Base-by-base conservation (phyloP, 371 early-diverging fungal species). In the Sporodiniella umbellata region DNA sequence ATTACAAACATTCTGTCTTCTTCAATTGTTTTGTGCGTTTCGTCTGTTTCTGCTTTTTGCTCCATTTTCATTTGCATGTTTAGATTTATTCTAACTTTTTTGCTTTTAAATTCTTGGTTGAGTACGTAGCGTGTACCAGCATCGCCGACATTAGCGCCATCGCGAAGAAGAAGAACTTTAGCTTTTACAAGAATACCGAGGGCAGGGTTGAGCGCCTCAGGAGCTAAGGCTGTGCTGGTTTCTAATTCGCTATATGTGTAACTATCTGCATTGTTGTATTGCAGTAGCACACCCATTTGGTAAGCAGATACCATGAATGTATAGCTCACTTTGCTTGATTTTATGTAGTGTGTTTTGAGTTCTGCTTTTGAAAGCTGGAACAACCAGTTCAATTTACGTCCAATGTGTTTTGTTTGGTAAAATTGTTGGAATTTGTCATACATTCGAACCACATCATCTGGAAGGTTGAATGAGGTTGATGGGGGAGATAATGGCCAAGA, bases 401-500 rank as follows among this genome's bases (percentile, higher is more conserved):
- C 92, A 18, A 79, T 76, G 52, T 94, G 88, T 76, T 93, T 87
- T 53, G 75, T 78, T 48, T 86, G 80, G 62, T 94, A 95, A 56
- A 88, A 96, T 22, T 75, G 68, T 53, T 86, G 86, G 81, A 92
- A 95, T 22, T 83, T 75, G 48, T 93, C 88, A 45, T 87, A 87
- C 11, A 85, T 83, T 54, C 80, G 84, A 51, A 87, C 81, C 21
- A 92, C 84, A 51, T 88, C 91, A 33, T 87, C 81, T 12, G 97
- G 97, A 45, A 95, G 74, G 58, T 81, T 87, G 60, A 95, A 92
- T 12, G 78, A 69, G 1, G 89, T 86, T 5, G 83, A 74, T 0
- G 92, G 86, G 1, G 90, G 74, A 30, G 80, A 76, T 23, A 95
- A 62, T n/a, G 98, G 98, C 98, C 98, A 97, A 39, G 86, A 81